phyloP scores from a whole-genome alignment of 2,329 filamentous ascomycete species.

The Hypocreales sp. region DNA sequence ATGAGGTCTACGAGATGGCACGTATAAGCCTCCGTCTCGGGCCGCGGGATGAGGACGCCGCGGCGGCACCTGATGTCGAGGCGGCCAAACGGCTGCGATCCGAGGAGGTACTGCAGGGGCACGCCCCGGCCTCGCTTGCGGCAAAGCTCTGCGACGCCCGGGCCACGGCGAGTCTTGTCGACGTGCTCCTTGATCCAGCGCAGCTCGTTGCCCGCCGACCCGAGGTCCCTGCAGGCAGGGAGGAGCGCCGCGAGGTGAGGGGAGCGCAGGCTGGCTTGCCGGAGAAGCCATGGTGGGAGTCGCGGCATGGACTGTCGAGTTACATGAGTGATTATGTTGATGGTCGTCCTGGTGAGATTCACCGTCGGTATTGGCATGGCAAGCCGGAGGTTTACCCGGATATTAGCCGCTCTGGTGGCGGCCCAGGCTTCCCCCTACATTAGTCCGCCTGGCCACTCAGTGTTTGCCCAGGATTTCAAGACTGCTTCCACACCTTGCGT shows the following conservation, averaged over 20 bases:
- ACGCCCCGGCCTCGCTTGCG: constrained; percentile 40
- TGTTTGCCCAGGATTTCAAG: no score
- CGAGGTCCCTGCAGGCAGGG: constrained; percentile 44
- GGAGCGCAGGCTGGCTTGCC: constrained; percentile 35
- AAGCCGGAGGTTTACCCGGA: no score
- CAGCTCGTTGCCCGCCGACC: constrained; percentile 52
- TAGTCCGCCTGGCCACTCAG: no score
- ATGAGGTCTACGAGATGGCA: constrained; percentile 35
- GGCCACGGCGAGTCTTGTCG: constrained; percentile 9
- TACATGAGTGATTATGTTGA: no score
- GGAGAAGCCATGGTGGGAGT: constrained; percentile 40
- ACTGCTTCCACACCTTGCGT: no score
- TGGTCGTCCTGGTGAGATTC: no score
- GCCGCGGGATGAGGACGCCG: constrained; percentile 76
- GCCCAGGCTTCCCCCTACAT: no score
- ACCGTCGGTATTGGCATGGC: no score
- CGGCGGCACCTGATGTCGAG: constrained; percentile 62
- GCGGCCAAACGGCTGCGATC: constrained; percentile 73
- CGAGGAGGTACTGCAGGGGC: constrained; percentile 81
- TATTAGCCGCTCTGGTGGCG: no score
- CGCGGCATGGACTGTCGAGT: constrained; percentile 56
- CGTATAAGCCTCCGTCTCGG: constrained; percentile 58
- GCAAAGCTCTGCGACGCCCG: constrained; percentile 25
- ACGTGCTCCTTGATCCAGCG: constrained; percentile 56
- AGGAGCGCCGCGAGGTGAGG: constrained; percentile 45